Evolutionary conservation across 164 flowering plant genomes (phyloP), one percentile per base, ranked within the genome.

Genomic region (Aristolochia contorta): DNA sequence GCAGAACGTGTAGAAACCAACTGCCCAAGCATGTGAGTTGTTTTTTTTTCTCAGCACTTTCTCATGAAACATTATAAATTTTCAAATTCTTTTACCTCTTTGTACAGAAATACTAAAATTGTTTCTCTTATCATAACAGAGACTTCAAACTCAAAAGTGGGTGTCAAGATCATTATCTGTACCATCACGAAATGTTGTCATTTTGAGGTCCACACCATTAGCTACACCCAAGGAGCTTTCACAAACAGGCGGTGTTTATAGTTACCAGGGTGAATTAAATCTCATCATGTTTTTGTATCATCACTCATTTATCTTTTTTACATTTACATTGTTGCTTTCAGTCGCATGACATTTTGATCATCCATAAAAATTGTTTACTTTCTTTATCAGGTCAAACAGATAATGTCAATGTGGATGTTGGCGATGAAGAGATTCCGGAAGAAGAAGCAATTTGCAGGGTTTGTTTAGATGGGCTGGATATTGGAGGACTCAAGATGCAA

Each of bases 391-490:
- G 76, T 80, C 73, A 84, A 63, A 75, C 78, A 37, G 70, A 70
- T 52, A 75, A 78, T 33, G 68, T 37, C 64, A 70, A 79, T 9
- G 23, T 61, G 41, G 82, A 80, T 62, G 72, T 63, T 32, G 72
- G 69, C 16, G 92, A 91, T 72, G 81, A 85, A 78, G 96, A 91
- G 72, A 91, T 89, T 72, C 84, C 91, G n/a, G 97, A 91, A 71
- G 91, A 91, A 68, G 96, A 86, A 69, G 93, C 93, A 51, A 76
- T 79, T 52, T 91, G 98, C 74, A 79, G 98, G 77, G 87, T 91
- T 60, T 91, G 98, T 73, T 60, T 81, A 16, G 89, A 79, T 56
- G 72, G 27, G 20, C 63, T 69, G 23, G 82, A 84, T 60, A 84
- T 83, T 61, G 89, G 78, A 67, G 80, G 81, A 68, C 75, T 91